phyloP scores from a whole-genome alignment of 352 stramenopile species.

The Phytophthora syringae region DNA sequence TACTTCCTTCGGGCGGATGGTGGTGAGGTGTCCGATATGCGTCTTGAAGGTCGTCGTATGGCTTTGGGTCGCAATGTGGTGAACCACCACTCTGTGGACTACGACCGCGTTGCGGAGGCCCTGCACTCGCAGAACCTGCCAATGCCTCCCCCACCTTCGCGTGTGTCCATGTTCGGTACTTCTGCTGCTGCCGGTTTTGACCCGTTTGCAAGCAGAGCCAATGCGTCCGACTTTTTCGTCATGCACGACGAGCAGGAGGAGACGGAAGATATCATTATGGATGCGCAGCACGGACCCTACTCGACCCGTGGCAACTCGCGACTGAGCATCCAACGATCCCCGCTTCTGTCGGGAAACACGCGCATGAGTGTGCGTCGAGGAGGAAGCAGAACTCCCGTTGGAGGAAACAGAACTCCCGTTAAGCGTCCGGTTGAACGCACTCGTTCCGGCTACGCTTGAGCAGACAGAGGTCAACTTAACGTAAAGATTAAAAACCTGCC shows the following conservation, averaged over 20 bases:
- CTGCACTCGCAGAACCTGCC: conserved; percentile 43
- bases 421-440: background rate
- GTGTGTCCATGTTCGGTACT: conserved; percentile 74
- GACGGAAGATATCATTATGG: conserved; percentile 40
- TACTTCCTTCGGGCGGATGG: conserved; percentile 56
- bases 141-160: conserved; percentile 53
- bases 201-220: conserved; percentile 46
- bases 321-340: conserved; percentile 19
- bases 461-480: conserved; percentile 4
- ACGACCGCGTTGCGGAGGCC: conserved; percentile 50
- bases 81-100: conserved; percentile 72
- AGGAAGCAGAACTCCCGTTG: background rate
- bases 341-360: conserved; percentile 14
- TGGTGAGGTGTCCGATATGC: conserved; percentile 56
- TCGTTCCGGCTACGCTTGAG: background rate
- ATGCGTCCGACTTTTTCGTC: conserved; percentile 57
- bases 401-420: too few relatives aligned
- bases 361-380: background rate
- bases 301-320: conserved; percentile 21
- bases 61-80: conserved; percentile 62
- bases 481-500: conserved; percentile 5
- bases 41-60: conserved; percentile 38
- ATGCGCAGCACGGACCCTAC: conserved; percentile 37
- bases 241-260: conserved; percentile 52
- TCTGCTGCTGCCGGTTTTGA: conserved; percentile 50